Evolutionary conservation across 176 grass and related monocot genomes (phyloP).

Genomic region (Poa pratensis): DNA sequence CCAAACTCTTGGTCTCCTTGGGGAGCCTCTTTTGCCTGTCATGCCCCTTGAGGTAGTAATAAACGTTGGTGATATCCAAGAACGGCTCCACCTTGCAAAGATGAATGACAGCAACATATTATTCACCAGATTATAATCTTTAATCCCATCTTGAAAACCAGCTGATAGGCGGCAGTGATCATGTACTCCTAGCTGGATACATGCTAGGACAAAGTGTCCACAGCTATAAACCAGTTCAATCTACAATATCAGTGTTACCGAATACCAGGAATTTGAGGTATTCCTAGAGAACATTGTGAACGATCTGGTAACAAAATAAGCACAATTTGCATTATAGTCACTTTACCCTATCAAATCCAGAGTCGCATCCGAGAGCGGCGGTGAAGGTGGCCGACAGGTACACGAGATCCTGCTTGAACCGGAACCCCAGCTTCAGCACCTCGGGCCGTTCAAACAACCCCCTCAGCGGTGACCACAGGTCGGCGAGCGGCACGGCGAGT

Average conservation of each 20-base stretch:
- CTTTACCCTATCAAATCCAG: conserved; percentile 68
- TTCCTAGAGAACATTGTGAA: not conserved
- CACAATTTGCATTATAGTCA: not conserved
- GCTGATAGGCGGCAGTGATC: not conserved
- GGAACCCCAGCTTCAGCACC: conserved; percentile 79
- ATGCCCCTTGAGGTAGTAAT: conserved; percentile 71
- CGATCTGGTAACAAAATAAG: not conserved
- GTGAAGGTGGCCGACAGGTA: conserved; percentile 88
- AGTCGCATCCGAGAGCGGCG: conserved; percentile 50
- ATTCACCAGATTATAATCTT: conserved; percentile 9
- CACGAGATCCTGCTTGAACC: conserved; percentile 92
- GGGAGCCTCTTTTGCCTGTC: conserved; percentile 60
- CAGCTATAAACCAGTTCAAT: not conserved
- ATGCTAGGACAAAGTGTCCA: not conserved
- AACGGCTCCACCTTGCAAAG: conserved; percentile 81
- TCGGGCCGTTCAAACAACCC: conserved; percentile 71
- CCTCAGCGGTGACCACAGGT: conserved; percentile 62
- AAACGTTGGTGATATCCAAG: conserved; percentile 80
- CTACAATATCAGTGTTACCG: not conserved
- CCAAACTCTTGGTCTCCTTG: conserved; percentile 94
- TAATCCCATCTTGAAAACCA: conserved; percentile 12
- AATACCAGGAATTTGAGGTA: not conserved
- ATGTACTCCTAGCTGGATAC: not conserved
- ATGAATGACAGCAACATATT: conserved; percentile 21
- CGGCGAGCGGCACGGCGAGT: conserved; percentile 61